Conservation (phyloP, 2,329 filamentous ascomycete species). For the Colletotrichum destructivum region DNA sequence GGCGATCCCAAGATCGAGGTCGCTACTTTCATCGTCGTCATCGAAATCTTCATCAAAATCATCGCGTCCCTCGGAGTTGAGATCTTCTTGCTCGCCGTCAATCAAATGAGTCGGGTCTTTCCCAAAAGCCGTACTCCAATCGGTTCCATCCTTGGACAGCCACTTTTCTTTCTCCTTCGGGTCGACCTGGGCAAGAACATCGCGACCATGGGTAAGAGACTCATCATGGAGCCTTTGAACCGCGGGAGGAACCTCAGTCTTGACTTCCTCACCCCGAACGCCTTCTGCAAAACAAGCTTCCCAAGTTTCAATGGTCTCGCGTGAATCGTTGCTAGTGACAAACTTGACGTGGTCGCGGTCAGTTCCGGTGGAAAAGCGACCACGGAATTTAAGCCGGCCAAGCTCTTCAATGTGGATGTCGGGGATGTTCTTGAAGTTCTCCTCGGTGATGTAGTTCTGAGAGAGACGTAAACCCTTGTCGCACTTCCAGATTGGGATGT, state of each 20-base stretch:
- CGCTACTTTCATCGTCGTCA: constrained; percentile 52
- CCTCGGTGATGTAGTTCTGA: constrained; percentile 92
- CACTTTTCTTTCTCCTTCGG: constrained; percentile 83
- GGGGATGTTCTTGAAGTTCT: constrained; percentile 78
- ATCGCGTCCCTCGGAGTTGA: constrained; percentile 57
- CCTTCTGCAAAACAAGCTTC: constrained; percentile 92
- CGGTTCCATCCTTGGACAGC: constrained; percentile 83
- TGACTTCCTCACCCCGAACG: constrained; percentile 80
- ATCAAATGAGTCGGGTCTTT: constrained; percentile 75
- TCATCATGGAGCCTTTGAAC: constrained; percentile 85
- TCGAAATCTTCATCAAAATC: constrained; percentile 55
- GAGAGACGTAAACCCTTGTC: constrained; percentile 81
- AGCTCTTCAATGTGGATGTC: constrained; percentile 85
- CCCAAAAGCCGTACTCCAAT: constrained; percentile 91
- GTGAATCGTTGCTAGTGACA: constrained; percentile 87
- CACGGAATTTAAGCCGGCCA: constrained; percentile 85
- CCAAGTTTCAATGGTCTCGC: constrained; percentile 96
- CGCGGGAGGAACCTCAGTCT: constrained; percentile 79
- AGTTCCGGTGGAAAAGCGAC: constrained; percentile 89
- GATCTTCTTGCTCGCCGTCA: constrained; percentile 50
- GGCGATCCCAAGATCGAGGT: constrained; percentile 68
- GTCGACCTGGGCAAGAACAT: constrained; percentile 81
- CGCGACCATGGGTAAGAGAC: constrained; percentile 83
- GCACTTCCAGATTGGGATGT: constrained; percentile 93
- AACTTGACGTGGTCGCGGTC: constrained; percentile 89